Evolutionary conservation across 2,329 filamentous ascomycete genomes (phyloP).

Genomic region (Cercospora janseana): DNA sequence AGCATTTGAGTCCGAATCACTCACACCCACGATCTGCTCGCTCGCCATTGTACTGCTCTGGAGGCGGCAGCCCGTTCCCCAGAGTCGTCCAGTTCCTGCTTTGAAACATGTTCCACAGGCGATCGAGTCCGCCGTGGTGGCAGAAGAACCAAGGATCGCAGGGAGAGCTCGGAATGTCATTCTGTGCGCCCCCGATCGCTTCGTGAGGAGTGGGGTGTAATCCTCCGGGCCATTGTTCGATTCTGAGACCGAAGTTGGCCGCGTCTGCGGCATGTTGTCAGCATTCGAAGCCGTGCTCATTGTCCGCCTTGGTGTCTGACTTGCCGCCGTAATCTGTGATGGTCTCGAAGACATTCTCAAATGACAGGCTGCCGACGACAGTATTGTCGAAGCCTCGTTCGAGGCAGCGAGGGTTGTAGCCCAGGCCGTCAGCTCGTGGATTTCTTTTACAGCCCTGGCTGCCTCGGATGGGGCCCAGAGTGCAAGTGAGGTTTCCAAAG

Average conservation of each 20-base stretch:
- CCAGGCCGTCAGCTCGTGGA: constrained; percentile 35
- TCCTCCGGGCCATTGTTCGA: constrained; percentile 16
- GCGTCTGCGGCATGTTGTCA: constrained; percentile 3
- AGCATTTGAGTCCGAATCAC: not conserved
- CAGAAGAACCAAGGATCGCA: constrained; percentile 41
- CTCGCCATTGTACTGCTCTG: constrained; percentile 5
- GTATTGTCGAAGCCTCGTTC: constrained; percentile 17
- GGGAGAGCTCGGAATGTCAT: constrained; percentile 47
- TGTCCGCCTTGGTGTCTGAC: not conserved
- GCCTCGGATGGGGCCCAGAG: constrained; percentile 50
- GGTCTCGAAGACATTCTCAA: constrained; percentile 13
- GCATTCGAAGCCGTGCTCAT: not conserved
- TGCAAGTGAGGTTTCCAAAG: constrained; percentile 48
- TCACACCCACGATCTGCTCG: constrained; percentile 6
- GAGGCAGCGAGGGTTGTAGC: constrained; percentile 39
- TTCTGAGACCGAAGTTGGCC: constrained; percentile 9
- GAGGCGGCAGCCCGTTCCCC: not conserved
- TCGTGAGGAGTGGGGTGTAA: constrained; percentile 16
- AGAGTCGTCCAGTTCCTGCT: constrained; percentile 35
- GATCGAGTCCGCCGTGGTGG: constrained; percentile 7
- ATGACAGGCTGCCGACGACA: constrained; percentile 8
- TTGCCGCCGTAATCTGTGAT: constrained; percentile 6
- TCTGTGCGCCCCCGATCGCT: constrained; percentile 44
- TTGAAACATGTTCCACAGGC: constrained; percentile 5
- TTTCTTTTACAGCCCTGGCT: constrained; percentile 27